phyloP scores from a whole-genome alignment of 2,329 filamentous ascomycete genomes.

The Myriosclerotinia scirpicola region DNA sequence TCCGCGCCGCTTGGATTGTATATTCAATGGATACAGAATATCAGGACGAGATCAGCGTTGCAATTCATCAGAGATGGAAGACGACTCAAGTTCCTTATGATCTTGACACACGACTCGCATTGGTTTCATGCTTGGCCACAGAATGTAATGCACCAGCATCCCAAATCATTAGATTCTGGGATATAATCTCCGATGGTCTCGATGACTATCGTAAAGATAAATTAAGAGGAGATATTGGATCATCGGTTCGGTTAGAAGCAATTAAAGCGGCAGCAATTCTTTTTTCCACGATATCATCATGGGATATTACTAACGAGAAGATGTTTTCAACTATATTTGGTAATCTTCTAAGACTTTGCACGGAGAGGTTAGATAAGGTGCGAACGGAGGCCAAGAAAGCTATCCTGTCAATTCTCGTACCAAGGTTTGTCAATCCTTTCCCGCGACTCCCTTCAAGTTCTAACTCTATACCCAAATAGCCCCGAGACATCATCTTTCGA shows the following conservation, averaged over 20 bases:
- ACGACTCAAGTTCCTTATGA: slow-evolving; percentile 35
- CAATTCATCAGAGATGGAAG: slow-evolving; percentile 54
- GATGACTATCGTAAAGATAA: slow-evolving; percentile 85
- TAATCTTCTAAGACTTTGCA: slow-evolving; percentile 63
- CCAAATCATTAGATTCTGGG: slow-evolving; percentile 25
- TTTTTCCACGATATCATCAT: slow-evolving; percentile 19
- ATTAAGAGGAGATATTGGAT: slow-evolving; percentile 88
- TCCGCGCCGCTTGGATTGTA: slow-evolving; percentile 48
- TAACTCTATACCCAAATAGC: background rate
- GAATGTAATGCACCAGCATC: slow-evolving; percentile 43
- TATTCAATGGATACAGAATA: slow-evolving; percentile 16
- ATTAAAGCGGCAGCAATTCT: slow-evolving; percentile 61
- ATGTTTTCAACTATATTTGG: slow-evolving; percentile 27
- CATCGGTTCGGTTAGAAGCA: slow-evolving; percentile 78
- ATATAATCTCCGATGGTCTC: slow-evolving; percentile 56
- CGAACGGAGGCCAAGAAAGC: slow-evolving; percentile 64
- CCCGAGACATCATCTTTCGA: background rate
- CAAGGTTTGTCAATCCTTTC: background rate
- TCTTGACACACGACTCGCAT: slow-evolving; percentile 54
- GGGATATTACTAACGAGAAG: slow-evolving; percentile 19
- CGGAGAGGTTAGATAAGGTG: slow-evolving; percentile 89
- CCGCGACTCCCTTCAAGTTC: background rate
- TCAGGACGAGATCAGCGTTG: slow-evolving; percentile 41
- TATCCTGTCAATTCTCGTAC: slow-evolving; percentile 44
- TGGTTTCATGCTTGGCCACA: slow-evolving; percentile 55